Evolutionary conservation across 2,329 filamentous ascomycete species (phyloP).

Genomic region (Fusarium tuaranense): DNA sequence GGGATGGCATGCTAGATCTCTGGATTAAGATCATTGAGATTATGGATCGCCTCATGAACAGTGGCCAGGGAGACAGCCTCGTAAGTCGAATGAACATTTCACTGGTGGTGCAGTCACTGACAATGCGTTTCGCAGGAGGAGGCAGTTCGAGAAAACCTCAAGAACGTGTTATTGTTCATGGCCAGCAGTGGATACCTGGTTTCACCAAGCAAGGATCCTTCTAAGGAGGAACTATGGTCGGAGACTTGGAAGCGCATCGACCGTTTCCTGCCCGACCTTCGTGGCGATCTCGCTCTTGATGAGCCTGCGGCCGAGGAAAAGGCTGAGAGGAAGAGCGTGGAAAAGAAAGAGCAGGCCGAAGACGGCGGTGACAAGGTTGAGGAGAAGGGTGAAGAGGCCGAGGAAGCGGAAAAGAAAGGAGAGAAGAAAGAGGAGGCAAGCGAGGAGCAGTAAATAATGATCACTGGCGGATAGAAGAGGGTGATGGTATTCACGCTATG

Average conservation of each 20-base stretch:
- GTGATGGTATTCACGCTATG: background rate
- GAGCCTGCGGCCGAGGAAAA: conserved; percentile 43
- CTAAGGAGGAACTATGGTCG: conserved; percentile 67
- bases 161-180: conserved; percentile 97
- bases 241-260: conserved; percentile 76
- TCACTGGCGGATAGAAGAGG: background rate
- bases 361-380: background rate
- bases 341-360: background rate
- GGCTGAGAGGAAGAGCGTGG: background rate
- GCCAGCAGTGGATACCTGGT: conserved; percentile 87
- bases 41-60: conserved; percentile 96
- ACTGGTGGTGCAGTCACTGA: conserved; percentile 1
- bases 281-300: conserved; percentile 67
- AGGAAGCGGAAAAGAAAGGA: conserved; percentile 6
- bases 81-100: conserved; percentile 63
- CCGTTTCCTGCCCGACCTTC: conserved; percentile 71
- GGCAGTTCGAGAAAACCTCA: conserved; percentile 93
- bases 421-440: conserved; percentile 10
- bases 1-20: conserved; percentile 89
- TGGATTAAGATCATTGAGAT: conserved; percentile 95
- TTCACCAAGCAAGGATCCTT: conserved; percentile 69
- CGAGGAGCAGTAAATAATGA: conserved; percentile 6
- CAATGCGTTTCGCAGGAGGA: conserved; percentile 74
- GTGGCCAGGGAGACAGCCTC: conserved; percentile 88
- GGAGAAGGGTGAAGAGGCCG: conserved; percentile 11